Percentiles rank a stretch among this genome's conserved stretches.
Evolutionary conservation across 495 filamentous ascomycete genomes (phyloP).

Genomic region (Hyaloscypha variabilis): DNA sequence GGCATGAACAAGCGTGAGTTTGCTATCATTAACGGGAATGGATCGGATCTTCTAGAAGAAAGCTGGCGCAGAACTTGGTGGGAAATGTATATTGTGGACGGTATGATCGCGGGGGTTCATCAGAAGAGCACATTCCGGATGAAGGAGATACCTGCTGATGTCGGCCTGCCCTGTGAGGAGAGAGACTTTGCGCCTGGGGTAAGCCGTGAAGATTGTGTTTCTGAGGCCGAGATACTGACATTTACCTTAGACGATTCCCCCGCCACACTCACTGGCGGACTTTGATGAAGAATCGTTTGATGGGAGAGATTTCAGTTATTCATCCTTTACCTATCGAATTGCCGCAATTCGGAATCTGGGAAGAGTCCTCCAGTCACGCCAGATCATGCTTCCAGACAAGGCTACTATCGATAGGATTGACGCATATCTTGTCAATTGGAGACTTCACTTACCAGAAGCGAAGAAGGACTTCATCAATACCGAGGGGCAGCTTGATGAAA

Average conservation of each 20-base stretch:
- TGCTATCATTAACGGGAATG: conserved; percentile 47
- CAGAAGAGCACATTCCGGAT: conserved; percentile 59
- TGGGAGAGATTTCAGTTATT: conserved; percentile 65
- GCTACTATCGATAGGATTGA: conserved; percentile 62
- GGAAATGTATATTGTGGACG: conserved; percentile 84
- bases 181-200: conserved; percentile 66
- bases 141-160: conserved; percentile 57
- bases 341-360: conserved; percentile 75
- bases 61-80: conserved; percentile 89
- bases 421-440: conserved; percentile 79
- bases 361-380: conserved; percentile 64
- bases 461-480: conserved; percentile 72
- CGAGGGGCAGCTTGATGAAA: conserved; percentile 76
- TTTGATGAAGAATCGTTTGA: conserved; percentile 72
- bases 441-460: conserved; percentile 73
- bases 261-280: conserved; percentile 63
- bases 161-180: conserved; percentile 78
- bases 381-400: conserved; percentile 46
- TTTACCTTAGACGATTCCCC: conserved; percentile 57
- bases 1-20: conserved; percentile 67
- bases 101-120: conserved; percentile 61
- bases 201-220: conserved; percentile 26
- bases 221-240: conserved; percentile 7
- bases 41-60: conserved; percentile 59
- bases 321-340: conserved; percentile 78